phyloP scores from a whole-genome alignment of 805 yeast genomes.

The Saccharomyces jurei region DNA sequence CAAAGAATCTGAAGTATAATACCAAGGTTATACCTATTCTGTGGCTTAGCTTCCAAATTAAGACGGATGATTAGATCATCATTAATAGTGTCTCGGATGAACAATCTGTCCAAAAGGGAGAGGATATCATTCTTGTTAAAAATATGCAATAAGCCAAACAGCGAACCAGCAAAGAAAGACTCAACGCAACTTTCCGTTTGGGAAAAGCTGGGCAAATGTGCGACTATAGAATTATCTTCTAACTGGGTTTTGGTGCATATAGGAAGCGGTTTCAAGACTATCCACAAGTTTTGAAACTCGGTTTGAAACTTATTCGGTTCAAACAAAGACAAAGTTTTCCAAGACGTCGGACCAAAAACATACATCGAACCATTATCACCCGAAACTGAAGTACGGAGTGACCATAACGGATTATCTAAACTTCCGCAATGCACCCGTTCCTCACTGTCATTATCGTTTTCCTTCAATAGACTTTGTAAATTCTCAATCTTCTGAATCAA shows the following conservation, averaged over 20 bases:
- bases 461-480: background rate
- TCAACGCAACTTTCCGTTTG: constrained; percentile 8
- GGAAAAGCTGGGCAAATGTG: constrained; percentile 9
- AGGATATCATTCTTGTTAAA: constrained; percentile 13
- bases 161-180: constrained; percentile 10
- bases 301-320: constrained; percentile 13
- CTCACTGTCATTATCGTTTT: background rate
- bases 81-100: background rate
- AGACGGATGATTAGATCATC: background rate
- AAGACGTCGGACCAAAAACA: constrained; percentile 26
- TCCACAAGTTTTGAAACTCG: constrained; percentile 19
- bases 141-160: constrained; percentile 12
- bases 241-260: constrained; percentile 2
- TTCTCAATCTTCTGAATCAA: constrained; percentile 12
- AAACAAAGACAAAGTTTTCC: constrained; percentile 15
- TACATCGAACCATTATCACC: constrained; percentile 6
- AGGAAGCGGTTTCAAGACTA: constrained; percentile 13
- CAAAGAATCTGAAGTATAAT: constrained; percentile 17
- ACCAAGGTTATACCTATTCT: constrained; percentile 10
- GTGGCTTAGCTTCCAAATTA: background rate
- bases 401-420: constrained; percentile 9
- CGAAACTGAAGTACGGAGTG: constrained; percentile 4
- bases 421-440: background rate
- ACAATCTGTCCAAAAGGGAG: background rate
- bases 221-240: background rate